A percentile compares a stretch with the other conserved stretches of the same genome.
Conservation (phyloP, 192 early-diverging fungal species). For the Coemansia sp. region DNA sequence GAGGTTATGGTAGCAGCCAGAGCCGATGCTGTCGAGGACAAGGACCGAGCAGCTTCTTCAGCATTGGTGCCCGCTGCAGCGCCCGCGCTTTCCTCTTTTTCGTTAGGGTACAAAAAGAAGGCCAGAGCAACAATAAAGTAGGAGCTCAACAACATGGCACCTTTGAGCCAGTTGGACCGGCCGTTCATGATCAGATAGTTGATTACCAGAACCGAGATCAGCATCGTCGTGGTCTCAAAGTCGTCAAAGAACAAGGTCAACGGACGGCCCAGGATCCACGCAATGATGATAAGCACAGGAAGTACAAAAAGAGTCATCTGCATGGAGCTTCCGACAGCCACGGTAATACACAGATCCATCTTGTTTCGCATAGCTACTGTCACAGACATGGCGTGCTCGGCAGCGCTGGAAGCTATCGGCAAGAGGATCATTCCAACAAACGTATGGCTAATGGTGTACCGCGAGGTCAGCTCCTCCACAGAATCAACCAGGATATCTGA, state of each 20-base stretch:
- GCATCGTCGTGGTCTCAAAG: conserved; percentile 81
- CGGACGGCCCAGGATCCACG: conserved; percentile 71
- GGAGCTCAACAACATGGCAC: conserved; percentile 75
- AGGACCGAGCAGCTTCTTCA: neutral
- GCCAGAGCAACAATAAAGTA: conserved; percentile 84
- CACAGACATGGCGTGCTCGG: conserved; percentile 84
- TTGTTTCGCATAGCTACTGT: conserved; percentile 86
- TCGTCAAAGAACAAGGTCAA: conserved; percentile 82
- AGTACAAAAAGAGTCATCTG: conserved; percentile 85
- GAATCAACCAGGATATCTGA: conserved; percentile 81
- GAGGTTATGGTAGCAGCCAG: neutral
- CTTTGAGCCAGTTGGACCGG: conserved; percentile 91
- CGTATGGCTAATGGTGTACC: conserved; percentile 68
- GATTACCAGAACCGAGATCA: conserved; percentile 83
- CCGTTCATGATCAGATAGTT: conserved; percentile 83
- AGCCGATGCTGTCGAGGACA: neutral
- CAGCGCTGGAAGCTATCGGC: conserved; percentile 87
- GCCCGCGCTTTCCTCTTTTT: conserved; percentile 24
- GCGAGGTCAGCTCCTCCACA: conserved; percentile 52
- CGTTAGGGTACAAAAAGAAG: conserved; percentile 70
- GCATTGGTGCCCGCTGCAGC: neutral
- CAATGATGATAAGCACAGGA: conserved; percentile 73
- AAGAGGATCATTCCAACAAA: conserved; percentile 93
- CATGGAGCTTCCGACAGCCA: conserved; percentile 78
- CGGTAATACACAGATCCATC: conserved; percentile 76